phyloP scores from a whole-genome alignment of 2,329 filamentous ascomycete species.

The Colletotrichum tofieldiae region DNA sequence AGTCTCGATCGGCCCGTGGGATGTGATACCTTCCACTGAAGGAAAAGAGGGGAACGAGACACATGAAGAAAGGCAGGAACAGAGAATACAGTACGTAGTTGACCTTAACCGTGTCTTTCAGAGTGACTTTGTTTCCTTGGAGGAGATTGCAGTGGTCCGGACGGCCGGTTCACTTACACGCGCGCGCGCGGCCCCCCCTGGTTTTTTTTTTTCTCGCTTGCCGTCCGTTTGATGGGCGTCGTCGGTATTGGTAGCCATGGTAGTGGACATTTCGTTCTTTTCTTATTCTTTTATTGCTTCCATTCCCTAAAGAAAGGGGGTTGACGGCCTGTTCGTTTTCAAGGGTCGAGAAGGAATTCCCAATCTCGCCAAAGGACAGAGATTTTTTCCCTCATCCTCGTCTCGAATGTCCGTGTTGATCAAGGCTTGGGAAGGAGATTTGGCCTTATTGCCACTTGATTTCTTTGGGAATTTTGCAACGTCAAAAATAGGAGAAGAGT shows the following conservation, averaged over 20 bases:
- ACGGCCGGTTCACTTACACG: constrained; percentile 6
- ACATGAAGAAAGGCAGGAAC: constrained; percentile 21
- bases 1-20: constrained; percentile 1
- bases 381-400: background rate
- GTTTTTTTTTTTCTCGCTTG: background rate
- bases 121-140: background rate
- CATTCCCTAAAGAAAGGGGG: background rate
- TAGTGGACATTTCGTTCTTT: background rate
- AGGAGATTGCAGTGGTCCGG: background rate
- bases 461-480: background rate
- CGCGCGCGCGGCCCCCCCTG: background rate
- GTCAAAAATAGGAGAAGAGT: background rate
- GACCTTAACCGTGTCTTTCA: background rate
- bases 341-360: background rate
- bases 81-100: background rate
- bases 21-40: background rate
- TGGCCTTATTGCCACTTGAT: background rate
- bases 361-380: constrained; percentile 15
- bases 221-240: background rate
- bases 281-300: background rate
- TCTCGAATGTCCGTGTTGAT: background rate
- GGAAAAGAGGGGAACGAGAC: background rate
- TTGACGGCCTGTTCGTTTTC: background rate
- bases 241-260: background rate
- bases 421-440: background rate